Evolutionary conservation across 306 rosid genomes (phyloP), one percentile per base, ranked within the genome.

Genomic region (Hippophae gyantsensis): DNA sequence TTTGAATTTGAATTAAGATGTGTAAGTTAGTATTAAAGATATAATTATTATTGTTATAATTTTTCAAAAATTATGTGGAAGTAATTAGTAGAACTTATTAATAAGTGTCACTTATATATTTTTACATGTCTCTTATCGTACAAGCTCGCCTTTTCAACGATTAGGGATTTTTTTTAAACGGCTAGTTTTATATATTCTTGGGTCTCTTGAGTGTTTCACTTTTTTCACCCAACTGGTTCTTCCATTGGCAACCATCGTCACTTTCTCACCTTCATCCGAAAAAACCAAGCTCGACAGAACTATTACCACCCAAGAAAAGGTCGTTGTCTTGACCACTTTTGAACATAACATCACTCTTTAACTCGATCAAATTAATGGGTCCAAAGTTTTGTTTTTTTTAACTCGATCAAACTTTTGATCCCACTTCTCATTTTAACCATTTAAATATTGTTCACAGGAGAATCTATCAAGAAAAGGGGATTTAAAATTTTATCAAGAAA

Each of bases 151-250:
- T 32, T 32, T 32, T 32, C 3, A 88, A 85, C 96, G 94, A 89
- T 89, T 84, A 84, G 73, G 74, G 72, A 82, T 70, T 76, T 78
- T 4, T 32, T 79, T 83, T 53, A 79, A 89, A 85, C 90, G 94
- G 87, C 90, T 78, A 81, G 53, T 76, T 69, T 53, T 38, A 41
- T 13, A 43, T 45, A 10, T 64, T 64, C 26, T 61, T 57, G 53
- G 55, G 76, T 73, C 14, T 51, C 63, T 54, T 66, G 63, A 52
- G 48, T 8, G 38, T 43, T 47, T 6, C 49, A 8, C 65, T 23
- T 23, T 25, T 13, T 10, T 62, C 43, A 43, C 66, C 70, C 60
- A 55, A 50, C 61, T 41, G 4, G 61, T 44, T 42, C 58, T 60
- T 8, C 56, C 60, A 38, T 66, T 13, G 46, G 5, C 66, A 54